Base-by-base conservation (phyloP, 306 rosid species). In the Heteromeles arbutifolia region DNA sequence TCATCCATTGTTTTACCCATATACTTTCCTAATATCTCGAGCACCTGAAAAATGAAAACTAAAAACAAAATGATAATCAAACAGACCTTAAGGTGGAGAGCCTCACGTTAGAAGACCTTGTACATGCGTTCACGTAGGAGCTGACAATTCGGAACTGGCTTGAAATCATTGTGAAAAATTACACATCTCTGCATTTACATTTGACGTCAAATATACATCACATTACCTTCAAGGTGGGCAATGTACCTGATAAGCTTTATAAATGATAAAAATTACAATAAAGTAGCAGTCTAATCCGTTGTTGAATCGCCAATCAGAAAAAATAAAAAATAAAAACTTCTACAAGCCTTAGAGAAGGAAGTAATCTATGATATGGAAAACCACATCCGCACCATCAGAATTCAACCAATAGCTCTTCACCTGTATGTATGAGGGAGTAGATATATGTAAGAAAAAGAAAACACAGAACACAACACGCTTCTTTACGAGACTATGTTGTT, bases 321-420 rank as follows among this genome's bases (percentile, higher is more conserved):
- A 22, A n/a, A 15, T 4, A 45, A 56, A 61, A 63, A 75, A 63
- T 67, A 28, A 28, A 41, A 75, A 74, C 69, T 54, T 31, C 52
- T 9, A 69, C 15, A 67, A 24, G 70, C 59, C 82, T 43, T 86
- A 86, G 65, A 90, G 85, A 77, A 87, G 89, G 78, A 95, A 92
- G 84, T 86, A 86, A 81, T 92, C 98, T 58, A 92, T 92, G 85
- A 95, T 92, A 76, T 95, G 98, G 81, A 73, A 85, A 78, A 92
- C 92, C 81, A 95, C 98, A 81, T 89, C 97, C 2, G 95, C 92
- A 67, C 98, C 97, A 81, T 95, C 98, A 24, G 98, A 94, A 87
- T 92, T 92, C 75, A 90, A 58, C 97, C 97, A 92, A 81, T 88
- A 92, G 44, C 84, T 89, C 88, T 92, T 90, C 82, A 95, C 98